Conservation (phyloP, 768 basidiomycete genomes). For the Agrocybe chaxingu region DNA sequence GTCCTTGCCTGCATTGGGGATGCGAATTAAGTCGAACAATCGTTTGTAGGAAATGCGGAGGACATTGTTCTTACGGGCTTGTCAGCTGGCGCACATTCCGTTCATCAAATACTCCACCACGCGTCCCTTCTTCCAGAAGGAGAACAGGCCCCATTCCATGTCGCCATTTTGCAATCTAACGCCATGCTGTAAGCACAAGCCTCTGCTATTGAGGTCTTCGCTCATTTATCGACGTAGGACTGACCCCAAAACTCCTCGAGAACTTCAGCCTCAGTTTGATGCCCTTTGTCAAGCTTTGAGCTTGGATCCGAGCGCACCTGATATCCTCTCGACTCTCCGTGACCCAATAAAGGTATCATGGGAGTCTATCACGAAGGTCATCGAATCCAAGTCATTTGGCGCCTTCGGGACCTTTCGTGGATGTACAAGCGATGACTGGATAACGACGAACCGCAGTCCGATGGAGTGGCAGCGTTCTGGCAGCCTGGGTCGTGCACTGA, state of each 20-base stretch:
- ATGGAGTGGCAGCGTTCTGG: slow-evolving; percentile 71
- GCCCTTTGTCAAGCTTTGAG: slow-evolving; percentile 55
- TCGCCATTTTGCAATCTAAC: slow-evolving; percentile 71
- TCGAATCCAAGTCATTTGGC: slow-evolving; percentile 56
- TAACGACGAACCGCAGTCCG: slow-evolving; percentile 47
- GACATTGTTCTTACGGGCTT: slow-evolving; percentile 64
- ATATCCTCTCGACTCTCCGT: slow-evolving; percentile 47
- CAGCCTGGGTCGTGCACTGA: slow-evolving; percentile 49
- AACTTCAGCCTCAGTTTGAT: slow-evolving; percentile 60
- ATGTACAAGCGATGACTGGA: slow-evolving; percentile 57
- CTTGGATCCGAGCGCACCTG: slow-evolving; percentile 49
- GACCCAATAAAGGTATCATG: slow-evolving; percentile 48
- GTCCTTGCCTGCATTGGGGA: background rate
- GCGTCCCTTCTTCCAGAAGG: slow-evolving; percentile 60
- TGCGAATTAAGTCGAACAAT: background rate
- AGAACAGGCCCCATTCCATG: slow-evolving; percentile 58
- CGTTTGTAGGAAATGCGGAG: slow-evolving; percentile 47
- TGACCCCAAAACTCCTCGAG: slow-evolving; percentile 56
- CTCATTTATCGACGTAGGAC: slow-evolving; percentile 25
- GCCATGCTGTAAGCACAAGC: slow-evolving; percentile 55
- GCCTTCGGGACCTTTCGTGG: slow-evolving; percentile 68
- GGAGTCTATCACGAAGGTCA: slow-evolving; percentile 48
- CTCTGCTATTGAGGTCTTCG: background rate
- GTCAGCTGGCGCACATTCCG: slow-evolving; percentile 76
- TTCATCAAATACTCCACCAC: slow-evolving; percentile 72